phyloP scores from a whole-genome alignment of 2,329 filamentous ascomycete species.

The Parastagonospora avenae region DNA sequence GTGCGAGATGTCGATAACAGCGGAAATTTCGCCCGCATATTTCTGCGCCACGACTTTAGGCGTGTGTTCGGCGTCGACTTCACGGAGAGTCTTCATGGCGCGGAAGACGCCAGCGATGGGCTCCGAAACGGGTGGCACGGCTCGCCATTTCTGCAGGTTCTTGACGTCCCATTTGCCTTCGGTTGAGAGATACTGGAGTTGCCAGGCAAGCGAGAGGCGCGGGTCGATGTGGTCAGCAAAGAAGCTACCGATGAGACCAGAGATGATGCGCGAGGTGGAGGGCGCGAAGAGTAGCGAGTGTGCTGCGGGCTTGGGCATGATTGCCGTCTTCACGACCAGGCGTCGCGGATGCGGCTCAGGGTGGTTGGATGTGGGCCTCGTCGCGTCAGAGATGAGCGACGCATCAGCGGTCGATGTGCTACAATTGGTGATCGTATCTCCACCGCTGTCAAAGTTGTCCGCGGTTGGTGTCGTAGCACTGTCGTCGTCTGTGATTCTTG shows the following conservation, averaged over 20 bases:
- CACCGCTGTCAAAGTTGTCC: slow-evolving; percentile 21
- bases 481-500: slow-evolving; percentile 22
- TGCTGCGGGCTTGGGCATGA: slow-evolving; percentile 77
- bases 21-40: slow-evolving; percentile 71
- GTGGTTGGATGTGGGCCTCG: slow-evolving; percentile 5
- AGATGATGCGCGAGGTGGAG: slow-evolving; percentile 73
- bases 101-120: slow-evolving; percentile 81
- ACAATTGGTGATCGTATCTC: slow-evolving; percentile 42
- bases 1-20: slow-evolving; percentile 89
- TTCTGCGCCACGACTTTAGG: slow-evolving; percentile 72
- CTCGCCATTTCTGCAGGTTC: slow-evolving; percentile 90
- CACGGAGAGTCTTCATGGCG: slow-evolving; percentile 90
- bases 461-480: slow-evolving; percentile 19
- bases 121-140: slow-evolving; percentile 75
- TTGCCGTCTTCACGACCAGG: slow-evolving; percentile 66
- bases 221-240: slow-evolving; percentile 74
- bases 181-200: slow-evolving; percentile 83
- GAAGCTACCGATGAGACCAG: slow-evolving; percentile 83
- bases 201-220: slow-evolving; percentile 84
- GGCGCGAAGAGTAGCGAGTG: slow-evolving; percentile 86
- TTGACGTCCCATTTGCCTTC: slow-evolving; percentile 98
- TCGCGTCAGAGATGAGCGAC: slow-evolving; percentile 7
- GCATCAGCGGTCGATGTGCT: slow-evolving; percentile 21
- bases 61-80: slow-evolving; percentile 83
- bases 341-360: slow-evolving; percentile 34